Evolutionary conservation across 2,329 filamentous ascomycete genomes (phyloP).

Genomic region (Monosporascus sp.): DNA sequence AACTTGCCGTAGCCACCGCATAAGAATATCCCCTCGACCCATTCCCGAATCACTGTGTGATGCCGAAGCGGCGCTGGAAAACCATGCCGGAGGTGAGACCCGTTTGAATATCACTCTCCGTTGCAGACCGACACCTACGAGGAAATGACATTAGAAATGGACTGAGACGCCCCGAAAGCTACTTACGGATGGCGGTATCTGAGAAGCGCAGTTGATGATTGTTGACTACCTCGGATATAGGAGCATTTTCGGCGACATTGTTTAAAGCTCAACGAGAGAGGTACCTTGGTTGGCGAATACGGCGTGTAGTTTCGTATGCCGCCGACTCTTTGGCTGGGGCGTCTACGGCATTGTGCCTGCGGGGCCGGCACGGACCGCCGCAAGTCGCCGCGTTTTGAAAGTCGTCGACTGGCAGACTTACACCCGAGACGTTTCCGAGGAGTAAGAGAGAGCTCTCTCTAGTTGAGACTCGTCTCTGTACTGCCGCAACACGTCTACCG

Average conservation of each 20-base stretch:
- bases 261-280: slow-evolving; percentile 31
- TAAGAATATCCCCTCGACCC: slow-evolving; percentile 39
- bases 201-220: slow-evolving; percentile 39
- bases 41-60: slow-evolving; percentile 48
- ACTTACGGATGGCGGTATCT: slow-evolving; percentile 43
- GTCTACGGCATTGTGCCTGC: slow-evolving; percentile 54
- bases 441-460: not conserved
- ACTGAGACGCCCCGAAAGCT: too few relatives aligned
- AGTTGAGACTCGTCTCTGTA: not conserved
- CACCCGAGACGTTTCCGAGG: too few relatives aligned
- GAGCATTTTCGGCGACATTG: slow-evolving; percentile 38
- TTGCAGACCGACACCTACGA: too few relatives aligned
- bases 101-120: too few relatives aligned
- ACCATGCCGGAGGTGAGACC: too few relatives aligned
- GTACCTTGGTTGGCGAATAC: slow-evolving; percentile 27
- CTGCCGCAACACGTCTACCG: too few relatives aligned
- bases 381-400: slow-evolving; percentile 32
- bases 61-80: slow-evolving; percentile 50
- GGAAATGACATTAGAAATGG: not conserved
- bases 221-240: slow-evolving; percentile 30
- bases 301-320: slow-evolving; percentile 27
- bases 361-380: slow-evolving; percentile 54
- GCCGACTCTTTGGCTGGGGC: slow-evolving; percentile 46
- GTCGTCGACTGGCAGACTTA: slow-evolving; percentile 2
- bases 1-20: slow-evolving; percentile 26